Conservation (phyloP, 2,329 filamentous ascomycete genomes). For the Aquanectria penicillioides region DNA sequence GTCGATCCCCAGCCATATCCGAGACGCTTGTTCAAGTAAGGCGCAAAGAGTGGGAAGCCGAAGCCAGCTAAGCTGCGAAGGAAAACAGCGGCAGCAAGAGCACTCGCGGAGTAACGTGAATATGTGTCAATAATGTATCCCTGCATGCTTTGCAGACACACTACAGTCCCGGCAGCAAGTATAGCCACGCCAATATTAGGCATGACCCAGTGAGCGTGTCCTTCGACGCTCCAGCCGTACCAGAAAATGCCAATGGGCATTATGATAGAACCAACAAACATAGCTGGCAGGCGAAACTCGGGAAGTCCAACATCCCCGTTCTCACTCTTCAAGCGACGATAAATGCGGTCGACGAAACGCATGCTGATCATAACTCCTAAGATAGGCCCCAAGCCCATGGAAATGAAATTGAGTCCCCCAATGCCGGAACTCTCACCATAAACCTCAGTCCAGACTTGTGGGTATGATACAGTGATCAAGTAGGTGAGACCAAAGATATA, state of each 20-base stretch:
- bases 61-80: conserved; percentile 73
- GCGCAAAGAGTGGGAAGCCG: conserved; percentile 69
- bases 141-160: conserved; percentile 73
- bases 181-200: conserved; percentile 67
- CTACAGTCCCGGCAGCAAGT: conserved; percentile 72
- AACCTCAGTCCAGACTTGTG: conserved; percentile 53
- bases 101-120: conserved; percentile 71
- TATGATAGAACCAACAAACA: conserved; percentile 28
- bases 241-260: conserved; percentile 64
- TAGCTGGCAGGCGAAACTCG: conserved; percentile 35
- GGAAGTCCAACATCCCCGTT: conserved; percentile 22
- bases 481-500: conserved; percentile 62
- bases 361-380: conserved; percentile 61
- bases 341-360: conserved; percentile 32
- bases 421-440: conserved; percentile 56
- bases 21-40: conserved; percentile 67
- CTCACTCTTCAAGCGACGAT: conserved; percentile 12
- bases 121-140: conserved; percentile 77
- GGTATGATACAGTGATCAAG: conserved; percentile 61
- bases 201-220: conserved; percentile 65
- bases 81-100: conserved; percentile 72
- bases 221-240: conserved; percentile 68
- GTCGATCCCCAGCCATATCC: conserved; percentile 69
- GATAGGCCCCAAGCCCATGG: conserved; percentile 58
- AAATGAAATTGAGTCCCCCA: conserved; percentile 61